Conservation (phyloP, 345 rosid genomes). For the Garcia nutans region DNA sequence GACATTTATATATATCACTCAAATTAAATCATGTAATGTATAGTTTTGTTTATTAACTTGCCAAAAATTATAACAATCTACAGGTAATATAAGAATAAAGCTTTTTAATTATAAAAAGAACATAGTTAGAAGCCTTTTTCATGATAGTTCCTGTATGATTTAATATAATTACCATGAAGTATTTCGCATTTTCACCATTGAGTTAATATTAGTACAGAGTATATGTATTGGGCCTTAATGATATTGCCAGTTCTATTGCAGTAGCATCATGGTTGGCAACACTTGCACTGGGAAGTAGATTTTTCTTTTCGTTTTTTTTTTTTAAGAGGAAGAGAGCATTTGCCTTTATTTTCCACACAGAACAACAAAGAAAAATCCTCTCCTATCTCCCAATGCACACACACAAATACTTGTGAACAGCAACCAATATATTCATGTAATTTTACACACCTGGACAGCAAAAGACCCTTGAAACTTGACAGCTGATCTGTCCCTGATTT, state of each 20-base stretch:
- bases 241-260: neutral
- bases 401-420: neutral
- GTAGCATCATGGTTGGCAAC: neutral
- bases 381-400: too few relatives aligned
- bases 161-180: neutral
- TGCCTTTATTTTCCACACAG: neutral
- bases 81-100: neutral
- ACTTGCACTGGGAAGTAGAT: neutral
- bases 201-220: neutral
- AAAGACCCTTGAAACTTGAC: slow-evolving; percentile 58
- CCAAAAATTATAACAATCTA: neutral
- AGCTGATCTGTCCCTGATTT: slow-evolving; percentile 53
- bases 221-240: neutral
- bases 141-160: neutral
- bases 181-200: neutral
- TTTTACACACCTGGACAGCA: slow-evolving; percentile 65
- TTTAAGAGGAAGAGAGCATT: neutral
- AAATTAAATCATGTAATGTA: neutral
- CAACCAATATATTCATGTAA: neutral
- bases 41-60: neutral
- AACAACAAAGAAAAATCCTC: neutral
- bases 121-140: neutral
- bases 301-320: neutral
- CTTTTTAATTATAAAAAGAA: neutral
- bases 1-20: neutral